Evolutionary conservation across 1,284 basidiomycete species (phyloP).

Genomic region (Pseudozyma thailandica): DNA sequence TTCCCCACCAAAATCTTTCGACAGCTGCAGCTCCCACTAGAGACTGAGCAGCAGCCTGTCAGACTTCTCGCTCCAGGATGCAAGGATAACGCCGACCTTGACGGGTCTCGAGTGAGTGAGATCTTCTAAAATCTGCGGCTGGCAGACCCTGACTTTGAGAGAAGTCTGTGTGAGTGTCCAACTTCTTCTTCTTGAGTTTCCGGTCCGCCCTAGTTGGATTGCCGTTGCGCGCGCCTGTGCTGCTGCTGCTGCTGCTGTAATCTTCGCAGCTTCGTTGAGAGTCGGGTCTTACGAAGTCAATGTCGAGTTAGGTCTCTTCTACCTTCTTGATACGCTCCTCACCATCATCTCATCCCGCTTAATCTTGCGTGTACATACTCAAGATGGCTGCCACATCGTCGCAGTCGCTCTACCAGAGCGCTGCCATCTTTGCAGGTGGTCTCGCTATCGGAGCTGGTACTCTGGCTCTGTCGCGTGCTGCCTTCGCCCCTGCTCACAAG

Average conservation of each 20-base stretch:
- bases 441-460: slow-evolving; percentile 62
- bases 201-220: no score
- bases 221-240: not conserved
- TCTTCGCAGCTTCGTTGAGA: not conserved
- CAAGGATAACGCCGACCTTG: not conserved
- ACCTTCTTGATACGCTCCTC: not conserved
- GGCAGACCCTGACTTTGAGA: no score
- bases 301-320: not conserved
- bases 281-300: not conserved
- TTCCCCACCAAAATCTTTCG: not conserved
- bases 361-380: slow-evolving; percentile 14
- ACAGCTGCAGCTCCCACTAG: not conserved
- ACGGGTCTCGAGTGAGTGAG: not conserved
- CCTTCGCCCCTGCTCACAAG: slow-evolving; percentile 58
- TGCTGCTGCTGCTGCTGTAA: slow-evolving; percentile 6
- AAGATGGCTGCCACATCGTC: slow-evolving; percentile 49
- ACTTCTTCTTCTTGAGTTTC: not conserved
- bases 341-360: slow-evolving; percentile 10
- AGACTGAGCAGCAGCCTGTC: not conserved
- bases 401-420: slow-evolving; percentile 56
- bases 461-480: slow-evolving; percentile 54
- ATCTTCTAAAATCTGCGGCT: not conserved
- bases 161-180: no score
- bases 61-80: not conserved
- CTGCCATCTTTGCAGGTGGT: slow-evolving; percentile 64